These are phyloP conservation scores for Lepiota subincarnata DNA, from an alignment of 768 basidiomycete species.

Conservation along the genomic window DNA sequence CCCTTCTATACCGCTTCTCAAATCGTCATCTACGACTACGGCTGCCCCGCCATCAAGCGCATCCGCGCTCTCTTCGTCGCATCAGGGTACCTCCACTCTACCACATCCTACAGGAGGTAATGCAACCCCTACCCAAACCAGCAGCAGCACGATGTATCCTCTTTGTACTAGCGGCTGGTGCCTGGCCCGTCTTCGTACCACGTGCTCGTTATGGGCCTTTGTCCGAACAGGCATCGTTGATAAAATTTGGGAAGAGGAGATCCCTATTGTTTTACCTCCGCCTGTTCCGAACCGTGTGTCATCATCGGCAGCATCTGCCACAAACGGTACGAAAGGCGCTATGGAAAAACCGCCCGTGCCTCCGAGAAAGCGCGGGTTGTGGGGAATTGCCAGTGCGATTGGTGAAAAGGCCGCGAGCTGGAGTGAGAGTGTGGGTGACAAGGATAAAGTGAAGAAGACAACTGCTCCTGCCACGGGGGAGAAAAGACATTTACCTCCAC, in stretches of 20 bases:
- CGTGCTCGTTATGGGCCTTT: slow-evolving; percentile 90
- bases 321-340: slow-evolving; percentile 7
- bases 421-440: slow-evolving; percentile 40
- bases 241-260: slow-evolving; percentile 85
- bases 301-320: neutral
- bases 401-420: slow-evolving; percentile 57
- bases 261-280: slow-evolving; percentile 34
- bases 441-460: slow-evolving; percentile 28
- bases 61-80: slow-evolving; percentile 14
- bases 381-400: slow-evolving; percentile 65
- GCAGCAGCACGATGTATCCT: slow-evolving; percentile 62
- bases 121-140: slow-evolving; percentile 12
- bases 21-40: slow-evolving; percentile 24
- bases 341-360: slow-evolving; percentile 57
- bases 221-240: slow-evolving; percentile 79
- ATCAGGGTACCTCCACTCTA: slow-evolving; percentile 15
- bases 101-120: neutral
- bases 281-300: slow-evolving; percentile 19
- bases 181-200: slow-evolving; percentile 71
- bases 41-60: slow-evolving; percentile 15
- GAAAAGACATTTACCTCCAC: slow-evolving; percentile 14
- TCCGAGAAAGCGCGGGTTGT: slow-evolving; percentile 57
- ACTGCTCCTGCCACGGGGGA: slow-evolving; percentile 6
- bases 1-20: slow-evolving; percentile 31
- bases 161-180: slow-evolving; percentile 87